phyloP scores from a whole-genome alignment of 164 flowering plant genomes.

The Buxus sempervirens region DNA sequence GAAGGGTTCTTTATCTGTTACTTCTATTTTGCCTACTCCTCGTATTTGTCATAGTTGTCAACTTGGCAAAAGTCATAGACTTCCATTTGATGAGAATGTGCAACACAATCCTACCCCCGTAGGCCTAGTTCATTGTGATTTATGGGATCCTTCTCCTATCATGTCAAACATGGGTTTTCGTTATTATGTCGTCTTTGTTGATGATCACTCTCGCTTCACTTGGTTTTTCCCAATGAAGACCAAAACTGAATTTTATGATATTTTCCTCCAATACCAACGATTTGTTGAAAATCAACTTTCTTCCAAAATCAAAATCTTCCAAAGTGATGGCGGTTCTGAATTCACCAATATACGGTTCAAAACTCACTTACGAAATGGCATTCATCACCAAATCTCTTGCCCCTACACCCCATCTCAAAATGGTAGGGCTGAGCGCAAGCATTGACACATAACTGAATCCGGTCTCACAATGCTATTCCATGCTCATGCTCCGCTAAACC shows the following conservation, averaged over 20 bases:
- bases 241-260: neutral
- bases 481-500: neutral
- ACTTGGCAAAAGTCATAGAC: neutral
- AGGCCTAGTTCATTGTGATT: neutral
- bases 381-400: constrained; percentile 5
- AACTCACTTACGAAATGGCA: constrained; percentile 6
- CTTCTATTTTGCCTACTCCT: neutral
- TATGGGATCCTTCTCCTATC: neutral
- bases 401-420: too few relatives aligned
- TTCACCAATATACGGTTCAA: neutral
- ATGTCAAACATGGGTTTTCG: neutral
- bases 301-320: constrained; percentile 6
- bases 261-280: neutral
- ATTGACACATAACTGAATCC: too few relatives aligned
- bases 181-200: neutral
- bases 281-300: neutral
- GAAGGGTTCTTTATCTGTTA: too few relatives aligned
- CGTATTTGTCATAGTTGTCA: neutral
- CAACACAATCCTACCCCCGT: neutral
- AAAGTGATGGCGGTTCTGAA: constrained; percentile 2
- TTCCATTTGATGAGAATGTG: neutral
- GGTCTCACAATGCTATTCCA: too few relatives aligned
- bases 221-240: too few relatives aligned
- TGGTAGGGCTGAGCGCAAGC: neutral
- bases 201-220: neutral